Base-by-base conservation (phyloP, 176 grass and related monocot genomes). In the Ensete glaucum region DNA sequence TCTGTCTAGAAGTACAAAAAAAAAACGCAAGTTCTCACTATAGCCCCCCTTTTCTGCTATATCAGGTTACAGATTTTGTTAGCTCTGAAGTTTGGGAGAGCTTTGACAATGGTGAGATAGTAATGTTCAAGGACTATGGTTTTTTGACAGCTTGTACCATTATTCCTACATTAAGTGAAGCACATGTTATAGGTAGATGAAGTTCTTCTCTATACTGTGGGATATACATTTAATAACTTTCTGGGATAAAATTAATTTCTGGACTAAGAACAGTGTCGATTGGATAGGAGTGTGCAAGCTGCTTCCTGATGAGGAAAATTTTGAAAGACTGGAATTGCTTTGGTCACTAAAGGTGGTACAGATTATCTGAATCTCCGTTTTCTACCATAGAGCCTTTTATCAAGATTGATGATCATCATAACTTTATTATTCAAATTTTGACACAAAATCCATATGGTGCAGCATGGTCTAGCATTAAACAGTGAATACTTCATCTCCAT, bases 141-240 rank as follows among this genome's bases (percentile, higher is more conserved):
- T 72, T 80, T 59, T 59, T 23, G 15, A 90, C 56, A 75, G 75
- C 73, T 14, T 96, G 89, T 79, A 84, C 89, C 73, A 84, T 77
- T 82, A 81, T 96, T 83, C 93, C 85, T 72, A 82, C 81, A 52
- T 82, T 96, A 67, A 81, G 67, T 57, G 83, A 90, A 85, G 93
- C 87, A 17, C 72, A 88, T 88, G 82, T 88, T 76, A 77, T 84
- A 77, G 93, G 93, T 92, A 92, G 50, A 62, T 62, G 68, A 57
- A 27, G 27, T 8, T 64, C 87, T 72, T 25, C 34, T 43, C 34
- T 43, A 27, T 63, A 54, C 9, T 75, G 55, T 8, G 71, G 52
- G 76, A 13, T 20, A 62, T 24, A 50, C 16, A 57, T 5, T 67
- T 84, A 12, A 22, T 79, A 25, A 51, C 50, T 75, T 54, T 16